Evolutionary conservation across 2,329 filamentous ascomycete species (phyloP).

Genomic region (Furcasterigmium sp.): DNA sequence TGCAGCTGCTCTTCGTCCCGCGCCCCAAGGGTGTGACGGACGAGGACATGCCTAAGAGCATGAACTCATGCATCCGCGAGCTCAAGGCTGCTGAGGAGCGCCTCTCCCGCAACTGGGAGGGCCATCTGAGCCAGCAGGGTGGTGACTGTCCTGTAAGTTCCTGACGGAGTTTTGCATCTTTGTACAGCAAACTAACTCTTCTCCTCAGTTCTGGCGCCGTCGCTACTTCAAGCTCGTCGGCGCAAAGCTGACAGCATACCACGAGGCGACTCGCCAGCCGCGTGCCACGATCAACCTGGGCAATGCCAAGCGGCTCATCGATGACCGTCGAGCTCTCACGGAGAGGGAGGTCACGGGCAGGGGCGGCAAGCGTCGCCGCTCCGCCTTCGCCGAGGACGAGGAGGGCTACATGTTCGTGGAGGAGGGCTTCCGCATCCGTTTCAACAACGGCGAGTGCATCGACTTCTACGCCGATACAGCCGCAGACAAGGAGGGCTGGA

Average conservation of each 20-base stretch:
- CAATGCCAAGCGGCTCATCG: slow-evolving; percentile 88
- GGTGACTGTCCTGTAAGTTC: slow-evolving; percentile 87
- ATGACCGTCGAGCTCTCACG: slow-evolving; percentile 78
- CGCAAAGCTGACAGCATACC: slow-evolving; percentile 88
- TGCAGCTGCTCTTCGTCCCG: slow-evolving; percentile 92
- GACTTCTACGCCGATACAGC: slow-evolving; percentile 95
- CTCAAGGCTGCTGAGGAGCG: slow-evolving; percentile 85
- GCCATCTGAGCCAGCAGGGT: slow-evolving; percentile 89
- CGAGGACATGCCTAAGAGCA: slow-evolving; percentile 98
- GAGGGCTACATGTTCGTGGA: slow-evolving; percentile 99
- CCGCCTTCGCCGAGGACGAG: slow-evolving; percentile 95
- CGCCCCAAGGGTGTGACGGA: slow-evolving; percentile 82
- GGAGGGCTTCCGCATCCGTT: slow-evolving; percentile 96
- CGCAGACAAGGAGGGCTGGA: slow-evolving; percentile 88
- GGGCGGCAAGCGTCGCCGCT: slow-evolving; percentile 77
- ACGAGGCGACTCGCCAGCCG: slow-evolving; percentile 91
- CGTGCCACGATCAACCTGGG: slow-evolving; percentile 94
- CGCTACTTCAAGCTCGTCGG: slow-evolving; percentile 94
- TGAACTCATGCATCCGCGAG: slow-evolving; percentile 93
- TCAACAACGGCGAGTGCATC: slow-evolving; percentile 96
- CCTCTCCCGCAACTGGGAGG: slow-evolving; percentile 75
- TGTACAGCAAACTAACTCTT: slow-evolving; percentile 28
- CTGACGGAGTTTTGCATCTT: slow-evolving; percentile 15
- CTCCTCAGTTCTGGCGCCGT: slow-evolving; percentile 85
- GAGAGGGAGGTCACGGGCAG: slow-evolving; percentile 78